Evolutionary conservation across 1,284 basidiomycete genomes (phyloP), one percentile per base, ranked within the genome.

Genomic region (Moniliella sp.): DNA sequence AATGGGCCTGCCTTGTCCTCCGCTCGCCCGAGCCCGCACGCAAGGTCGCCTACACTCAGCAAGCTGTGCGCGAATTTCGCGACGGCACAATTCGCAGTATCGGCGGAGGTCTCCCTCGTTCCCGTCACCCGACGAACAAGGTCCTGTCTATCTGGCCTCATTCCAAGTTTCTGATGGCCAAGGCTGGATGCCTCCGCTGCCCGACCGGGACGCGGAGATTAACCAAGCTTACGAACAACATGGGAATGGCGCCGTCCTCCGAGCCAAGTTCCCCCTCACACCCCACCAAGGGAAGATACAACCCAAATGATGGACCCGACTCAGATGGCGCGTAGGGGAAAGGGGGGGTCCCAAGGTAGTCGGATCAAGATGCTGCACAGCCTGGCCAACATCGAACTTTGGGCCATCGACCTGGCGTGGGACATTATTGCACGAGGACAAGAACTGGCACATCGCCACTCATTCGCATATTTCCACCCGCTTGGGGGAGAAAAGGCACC

Each of bases 381-480:
- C 2, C 64, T 84, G 3, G 80, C 81, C 1, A 82, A 82, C 55
- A 82, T 88, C 32, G 81, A 84, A 49, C 80, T 82, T 53, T 88
- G 79, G 76, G 81, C 81, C 11, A 55, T 61, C 18, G 57, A 62
- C 32, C 42, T 62, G n/a, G 54, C 61, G 2, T 59, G 53, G 39
- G 57, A 61, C 49, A 81, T 81, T 39, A 78, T 82, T 50, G 78
- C 73, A 2, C 71, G 78, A 9, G 50, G 42, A 8, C 46, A 48
- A 16, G 34, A 42, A 15, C 40, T 56, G 12, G 50, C 42, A 16
- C 21, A 23, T 23, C n/a, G n/a, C n/a, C n/a, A n/a, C n/a, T n/a
- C n/a, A n/a, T n/a, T n/a, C n/a, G n/a, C n/a, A n/a, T n/a, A n/a
- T n/a, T n/a, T n/a, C n/a, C n/a, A n/a, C n/a, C n/a, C n/a, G n/a